Conservation (phyloP, 1,284 basidiomycete genomes). For the Cutaneotrichosporon cyanovorans region DNA sequence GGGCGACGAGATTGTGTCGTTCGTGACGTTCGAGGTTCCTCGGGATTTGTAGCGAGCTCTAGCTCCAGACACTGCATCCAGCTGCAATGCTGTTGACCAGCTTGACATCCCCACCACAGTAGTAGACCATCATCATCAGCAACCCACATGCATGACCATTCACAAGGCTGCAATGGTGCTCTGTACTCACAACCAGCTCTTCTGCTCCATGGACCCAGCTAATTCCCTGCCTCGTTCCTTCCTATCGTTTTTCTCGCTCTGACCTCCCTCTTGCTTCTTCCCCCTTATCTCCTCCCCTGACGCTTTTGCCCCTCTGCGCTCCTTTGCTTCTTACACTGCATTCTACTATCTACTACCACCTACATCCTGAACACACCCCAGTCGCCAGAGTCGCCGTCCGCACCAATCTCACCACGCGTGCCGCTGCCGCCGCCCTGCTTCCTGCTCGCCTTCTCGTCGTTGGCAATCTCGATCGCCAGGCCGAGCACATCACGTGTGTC, state of each 20-base stretch:
- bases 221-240: no score
- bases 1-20: conserved; percentile 63
- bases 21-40: conserved; percentile 36
- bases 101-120: no score
- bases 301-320: background rate
- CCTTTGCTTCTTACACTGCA: background rate
- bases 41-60: conserved; percentile 20
- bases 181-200: no score
- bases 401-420: conserved; percentile 50
- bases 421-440: conserved; percentile 33
- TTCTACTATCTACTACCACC: conserved; percentile 15
- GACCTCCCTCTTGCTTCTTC: no score
- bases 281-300: background rate
- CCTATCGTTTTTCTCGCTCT: no score
- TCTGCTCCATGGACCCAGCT: no score
- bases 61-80: background rate
- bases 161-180: no score
- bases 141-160: background rate
- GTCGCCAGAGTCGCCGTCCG: conserved; percentile 65
- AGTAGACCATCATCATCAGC: background rate
- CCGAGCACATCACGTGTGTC: conserved; percentile 85
- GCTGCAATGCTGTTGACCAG: background rate
- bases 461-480: conserved; percentile 69
- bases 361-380: conserved; percentile 90
- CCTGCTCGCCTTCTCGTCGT: conserved; percentile 45